Evolutionary conservation across 192 early-diverging fungal species (phyloP), one percentile per base, ranked within the genome.

Genomic region (Backusella liffmaniae): DNA sequence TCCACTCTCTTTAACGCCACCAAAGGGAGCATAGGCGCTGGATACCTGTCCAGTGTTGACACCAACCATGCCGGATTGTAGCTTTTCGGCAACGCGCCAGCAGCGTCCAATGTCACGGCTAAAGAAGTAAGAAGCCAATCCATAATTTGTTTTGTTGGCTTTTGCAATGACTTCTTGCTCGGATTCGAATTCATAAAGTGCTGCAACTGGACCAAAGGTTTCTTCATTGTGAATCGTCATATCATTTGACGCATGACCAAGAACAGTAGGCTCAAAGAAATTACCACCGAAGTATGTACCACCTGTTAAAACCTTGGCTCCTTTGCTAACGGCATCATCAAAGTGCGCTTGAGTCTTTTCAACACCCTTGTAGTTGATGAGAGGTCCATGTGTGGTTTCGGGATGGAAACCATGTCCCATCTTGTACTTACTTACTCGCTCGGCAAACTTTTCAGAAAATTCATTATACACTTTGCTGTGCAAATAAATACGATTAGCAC

Each of bases 1-100:
- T 1, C 93, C 93, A 5, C 85, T 87, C 65, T 92, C 87, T 79
- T 94, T 94, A 73, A 91, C 85, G n/a, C 92, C 92, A 59, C 93
- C 93, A 80, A 94, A 94, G 5, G 93, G 93, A 21, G 87, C 85
- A 66, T 86, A 81, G 23, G 75, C 74, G 49, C 41, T 80, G 26
- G 87, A 86, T 42, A 94, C 83, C 0, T 74, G 70, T n/a, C 90
- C 90, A 2, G 91, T 90, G 77, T 98, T 98, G 35, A 94, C 87
- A 26, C 95, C 95, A n/a, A 97, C 93, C 91, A 97, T 97, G 44
- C 96, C 96, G 5, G 91, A 87, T 72, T 96, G 90, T 49, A 98
- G 72, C 9, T 82, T 81, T 76, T 97, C 94, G 1, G 94, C 89
- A 5, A 98, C 92, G 12, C 94, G 89, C 87, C 90, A 93, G 73